Evolutionary conservation across 208 protist genomes (phyloP).

Genomic region (Angomonas ambiguus): DNA sequence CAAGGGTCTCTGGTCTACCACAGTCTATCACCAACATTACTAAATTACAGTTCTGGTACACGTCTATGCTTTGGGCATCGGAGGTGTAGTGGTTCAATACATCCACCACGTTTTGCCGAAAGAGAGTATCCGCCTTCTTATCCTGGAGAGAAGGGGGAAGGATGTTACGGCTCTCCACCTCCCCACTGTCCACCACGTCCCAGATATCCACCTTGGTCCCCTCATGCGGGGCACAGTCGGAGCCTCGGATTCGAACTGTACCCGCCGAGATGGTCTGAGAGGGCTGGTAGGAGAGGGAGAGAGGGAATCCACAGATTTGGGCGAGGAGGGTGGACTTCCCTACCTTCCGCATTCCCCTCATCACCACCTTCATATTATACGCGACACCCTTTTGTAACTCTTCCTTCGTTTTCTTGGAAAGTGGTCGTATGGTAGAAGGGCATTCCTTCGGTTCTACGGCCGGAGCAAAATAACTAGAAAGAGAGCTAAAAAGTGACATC

Average conservation of each 20-base stretch:
- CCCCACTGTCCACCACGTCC: constrained; percentile 67
- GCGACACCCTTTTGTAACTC: constrained; percentile 59
- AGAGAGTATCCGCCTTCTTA: not conserved
- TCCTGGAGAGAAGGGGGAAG: constrained; percentile 11
- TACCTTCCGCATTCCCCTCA: constrained; percentile 54
- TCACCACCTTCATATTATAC: constrained; percentile 83
- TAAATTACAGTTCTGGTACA: constrained; percentile 59
- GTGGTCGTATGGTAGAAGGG: constrained; percentile 40
- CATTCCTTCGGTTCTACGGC: constrained; percentile 8
- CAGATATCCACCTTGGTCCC: constrained; percentile 77
- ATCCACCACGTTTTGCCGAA: constrained; percentile 4
- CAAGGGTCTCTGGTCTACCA: constrained; percentile 38
- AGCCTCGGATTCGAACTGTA: constrained; percentile 45
- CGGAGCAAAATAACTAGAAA: not conserved
- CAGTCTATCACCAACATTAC: constrained; percentile 72
- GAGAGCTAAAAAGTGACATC: not conserved
- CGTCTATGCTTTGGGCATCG: constrained; percentile 52
- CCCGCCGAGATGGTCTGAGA: constrained; percentile 54
- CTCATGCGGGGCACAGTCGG: constrained; percentile 29
- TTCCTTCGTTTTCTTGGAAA: constrained; percentile 49
- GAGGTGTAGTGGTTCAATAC: not conserved
- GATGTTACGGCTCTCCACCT: constrained; percentile 7
- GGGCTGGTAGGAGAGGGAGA: constrained; percentile 37
- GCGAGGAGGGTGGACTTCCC: constrained; percentile 75
- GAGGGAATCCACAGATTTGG: constrained; percentile 41